Base-by-base conservation (phyloP, 257 asterid species). In the Cynanchum wilfordii region DNA sequence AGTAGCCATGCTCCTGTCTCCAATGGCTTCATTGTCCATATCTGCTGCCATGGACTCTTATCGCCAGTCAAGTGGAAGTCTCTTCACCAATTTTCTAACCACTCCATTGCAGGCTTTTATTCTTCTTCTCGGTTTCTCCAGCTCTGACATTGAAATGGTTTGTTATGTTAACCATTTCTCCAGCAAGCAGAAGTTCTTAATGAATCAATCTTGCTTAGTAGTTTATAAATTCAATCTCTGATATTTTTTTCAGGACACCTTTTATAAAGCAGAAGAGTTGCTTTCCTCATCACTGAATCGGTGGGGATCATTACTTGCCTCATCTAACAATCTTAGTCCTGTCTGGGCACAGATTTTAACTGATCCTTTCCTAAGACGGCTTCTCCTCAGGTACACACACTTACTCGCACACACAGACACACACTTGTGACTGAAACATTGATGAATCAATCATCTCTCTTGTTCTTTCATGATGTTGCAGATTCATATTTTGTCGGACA, bases 281-380 rank as follows among this genome's bases (percentile, higher is more conserved):
- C 86, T 94, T 73, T 91, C 86, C 75, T 87, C 93, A n/a, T 87
- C 89, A 40, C 67, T 92, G 70, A 85, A 83, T 81, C 79, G 84
- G 64, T 80, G 89, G 85, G 98, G 99, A 27, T 87, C 86, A 52
- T 82, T 68, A 36, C 77, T 95, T 76, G 92, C 89, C 65, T 71
- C 79, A 77, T 84, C 84, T 56, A 88, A 82, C 62, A 80, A 78
- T 79, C 91, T 95, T 69, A 84, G 84, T 84, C 88, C 98, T 73
- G 92, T 82, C 60, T 95, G 99, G 99, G 85, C 95, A 42, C 98
- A 95, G 79, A 84, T 84, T 73, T 75, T 90, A 71, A 49, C 83
- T 24, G 98, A 92, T 79, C 89, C 97, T 73, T 89, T 95, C 90
- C 84, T 95, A 81, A 87, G 93, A 81, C 86, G 98, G 71, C 90